A percentile compares a stretch with the other conserved stretches of the same genome.
phyloP scores from a whole-genome alignment of 352 stramenopile genomes.

The Pythium insidiosum region DNA sequence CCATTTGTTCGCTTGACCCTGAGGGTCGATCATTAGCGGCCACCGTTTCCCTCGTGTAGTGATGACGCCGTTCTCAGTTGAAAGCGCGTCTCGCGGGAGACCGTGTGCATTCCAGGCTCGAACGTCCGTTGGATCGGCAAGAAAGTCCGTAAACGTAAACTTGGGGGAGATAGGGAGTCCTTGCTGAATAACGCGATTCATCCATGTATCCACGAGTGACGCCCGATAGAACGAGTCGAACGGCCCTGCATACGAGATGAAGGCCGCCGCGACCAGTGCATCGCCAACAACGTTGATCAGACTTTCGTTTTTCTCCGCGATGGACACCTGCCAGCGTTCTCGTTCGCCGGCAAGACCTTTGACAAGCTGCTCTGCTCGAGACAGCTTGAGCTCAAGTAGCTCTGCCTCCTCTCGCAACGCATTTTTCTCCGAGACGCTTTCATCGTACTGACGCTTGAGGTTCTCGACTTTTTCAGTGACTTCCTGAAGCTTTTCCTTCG shows the following conservation, averaged over 20 bases:
- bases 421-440: constrained; percentile 92
- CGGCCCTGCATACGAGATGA: constrained; percentile 93
- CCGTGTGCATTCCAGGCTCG: constrained; percentile 93
- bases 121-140: constrained; percentile 91
- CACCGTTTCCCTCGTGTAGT: constrained; percentile 90
- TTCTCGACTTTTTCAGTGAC: constrained; percentile 90
- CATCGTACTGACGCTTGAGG: constrained; percentile 89
- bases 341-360: constrained; percentile 90
- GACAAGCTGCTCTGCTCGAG: constrained; percentile 91
- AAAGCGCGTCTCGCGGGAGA: constrained; percentile 88
- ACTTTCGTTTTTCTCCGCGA: constrained; percentile 84
- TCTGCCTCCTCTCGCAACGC: constrained; percentile 89
- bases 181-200: constrained; percentile 78
- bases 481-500: constrained; percentile 85
- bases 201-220: constrained; percentile 85
- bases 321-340: constrained; percentile 90
- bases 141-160: constrained; percentile 91
- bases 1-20: constrained; percentile 96
- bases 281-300: constrained; percentile 90
- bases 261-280: constrained; percentile 88
- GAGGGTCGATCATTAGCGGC: constrained; percentile 97
- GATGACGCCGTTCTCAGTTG: constrained; percentile 95
- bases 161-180: constrained; percentile 75
- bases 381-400: constrained; percentile 88
- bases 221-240: constrained; percentile 91